phyloP scores from a whole-genome alignment of 371 early-diverging fungal genomes.

The Apophysomyces variabilis region DNA sequence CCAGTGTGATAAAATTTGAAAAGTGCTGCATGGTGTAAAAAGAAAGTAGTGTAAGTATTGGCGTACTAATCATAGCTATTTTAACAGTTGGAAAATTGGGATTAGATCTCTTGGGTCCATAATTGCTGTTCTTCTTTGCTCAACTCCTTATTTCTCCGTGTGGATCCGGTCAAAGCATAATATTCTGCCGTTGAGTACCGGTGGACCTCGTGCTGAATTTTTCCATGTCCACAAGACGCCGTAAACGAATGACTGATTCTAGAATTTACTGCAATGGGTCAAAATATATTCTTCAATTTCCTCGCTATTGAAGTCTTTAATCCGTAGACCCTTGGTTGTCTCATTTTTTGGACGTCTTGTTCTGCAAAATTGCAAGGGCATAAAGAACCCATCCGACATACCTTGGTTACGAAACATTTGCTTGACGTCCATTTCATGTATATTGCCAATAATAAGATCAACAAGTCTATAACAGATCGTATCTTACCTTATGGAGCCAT shows the following conservation, averaged over 20 bases:
- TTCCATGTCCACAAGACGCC: no score
- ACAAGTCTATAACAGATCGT: neutral
- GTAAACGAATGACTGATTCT: neutral
- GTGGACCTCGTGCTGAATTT: neutral
- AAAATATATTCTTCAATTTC: neutral
- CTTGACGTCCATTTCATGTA: neutral
- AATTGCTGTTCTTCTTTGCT: neutral
- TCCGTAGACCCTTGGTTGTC: neutral
- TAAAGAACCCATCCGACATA: neutral
- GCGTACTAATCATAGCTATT: neutral
- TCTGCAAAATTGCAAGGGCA: neutral
- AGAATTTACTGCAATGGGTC: neutral
- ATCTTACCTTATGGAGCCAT: neutral
- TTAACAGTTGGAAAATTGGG: neutral
- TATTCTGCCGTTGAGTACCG: neutral
- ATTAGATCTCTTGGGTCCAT: neutral
- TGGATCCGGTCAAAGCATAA: constrained; percentile 11
- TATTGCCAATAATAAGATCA: neutral
- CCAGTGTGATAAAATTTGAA: neutral
- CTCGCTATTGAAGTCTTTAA: neutral
- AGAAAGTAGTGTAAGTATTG: neutral
- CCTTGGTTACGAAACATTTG: neutral
- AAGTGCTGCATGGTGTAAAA: neutral
- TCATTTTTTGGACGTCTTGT: neutral
- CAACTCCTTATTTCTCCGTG: neutral